Percentiles rank a stretch among this genome's conserved stretches.
Evolutionary conservation across 305 asterid genomes (phyloP).

Genomic region (Stenogyne calaminthoides): DNA sequence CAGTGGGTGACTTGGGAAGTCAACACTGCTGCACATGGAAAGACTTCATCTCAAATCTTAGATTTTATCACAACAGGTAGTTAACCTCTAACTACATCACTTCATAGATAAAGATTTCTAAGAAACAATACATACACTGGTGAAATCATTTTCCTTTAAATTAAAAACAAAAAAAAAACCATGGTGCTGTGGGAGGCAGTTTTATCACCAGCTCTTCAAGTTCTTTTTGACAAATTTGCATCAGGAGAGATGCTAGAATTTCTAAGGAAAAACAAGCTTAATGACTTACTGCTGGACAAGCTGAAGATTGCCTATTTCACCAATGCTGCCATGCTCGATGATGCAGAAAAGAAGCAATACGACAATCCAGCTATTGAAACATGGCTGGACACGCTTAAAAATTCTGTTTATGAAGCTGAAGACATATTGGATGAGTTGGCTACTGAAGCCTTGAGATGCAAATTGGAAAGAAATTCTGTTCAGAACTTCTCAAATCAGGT

Average conservation of each 20-base stretch:
- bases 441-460: constrained; percentile 40
- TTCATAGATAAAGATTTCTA: background rate
- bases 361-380: constrained; percentile 38
- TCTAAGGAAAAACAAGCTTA: constrained; percentile 40
- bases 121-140: background rate
- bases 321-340: constrained; percentile 51
- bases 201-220: constrained; percentile 53
- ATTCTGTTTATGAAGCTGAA: constrained; percentile 46
- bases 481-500: constrained; percentile 32
- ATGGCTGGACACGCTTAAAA: constrained; percentile 42
- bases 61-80: background rate
- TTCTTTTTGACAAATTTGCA: constrained; percentile 51
- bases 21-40: background rate
- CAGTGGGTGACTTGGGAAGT: background rate
- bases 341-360: constrained; percentile 61
- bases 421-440: constrained; percentile 50
- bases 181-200: constrained; percentile 59
- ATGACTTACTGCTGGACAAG: constrained; percentile 45
- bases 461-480: constrained; percentile 5
- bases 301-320: constrained; percentile 55
- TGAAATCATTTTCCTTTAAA: background rate
- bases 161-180: background rate
- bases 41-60: background rate
- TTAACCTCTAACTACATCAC: background rate
- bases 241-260: constrained; percentile 44